A percentile compares a stretch with the other conserved stretches of the same genome.
Evolutionary conservation across 352 stramenopile genomes (phyloP).

Genomic region (Phytopythium montanum): DNA sequence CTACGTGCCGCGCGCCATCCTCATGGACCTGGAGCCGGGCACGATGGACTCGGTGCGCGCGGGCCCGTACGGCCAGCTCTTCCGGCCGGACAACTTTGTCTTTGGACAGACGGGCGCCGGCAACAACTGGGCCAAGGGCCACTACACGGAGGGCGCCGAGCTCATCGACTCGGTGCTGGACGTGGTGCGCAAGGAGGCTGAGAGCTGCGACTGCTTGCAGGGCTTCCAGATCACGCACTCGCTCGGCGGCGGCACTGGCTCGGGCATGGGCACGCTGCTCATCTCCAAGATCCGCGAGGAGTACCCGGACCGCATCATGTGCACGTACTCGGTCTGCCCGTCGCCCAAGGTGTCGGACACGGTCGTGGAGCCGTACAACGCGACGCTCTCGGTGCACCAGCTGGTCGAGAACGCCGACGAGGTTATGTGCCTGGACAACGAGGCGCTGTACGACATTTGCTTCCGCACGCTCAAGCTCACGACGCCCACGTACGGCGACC

Average conservation of each 20-base stretch:
- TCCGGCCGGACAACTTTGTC: slow-evolving; percentile 99
- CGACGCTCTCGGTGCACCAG: slow-evolving; percentile 98
- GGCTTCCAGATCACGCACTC: slow-evolving; percentile 99
- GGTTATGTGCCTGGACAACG: slow-evolving; percentile 99
- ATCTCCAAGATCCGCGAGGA: slow-evolving; percentile 99
- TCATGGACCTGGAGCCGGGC: slow-evolving; percentile 98
- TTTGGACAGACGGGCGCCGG: slow-evolving; percentile 97
- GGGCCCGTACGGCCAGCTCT: slow-evolving; percentile 96
- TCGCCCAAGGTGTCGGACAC: slow-evolving; percentile 98
- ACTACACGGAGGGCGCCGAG: slow-evolving; percentile 99
- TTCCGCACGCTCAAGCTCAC: slow-evolving; percentile 99
- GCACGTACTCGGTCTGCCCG: slow-evolving; percentile 98
- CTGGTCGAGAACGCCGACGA: slow-evolving; percentile 99
- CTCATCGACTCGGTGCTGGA: slow-evolving; percentile 98
- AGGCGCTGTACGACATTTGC: slow-evolving; percentile 99
- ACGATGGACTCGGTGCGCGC: slow-evolving; percentile 99
- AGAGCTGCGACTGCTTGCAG: slow-evolving; percentile 98
- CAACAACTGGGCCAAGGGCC: slow-evolving; percentile 99
- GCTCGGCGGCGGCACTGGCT: slow-evolving; percentile 98
- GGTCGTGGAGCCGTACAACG: slow-evolving; percentile 99
- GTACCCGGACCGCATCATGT: slow-evolving; percentile 99
- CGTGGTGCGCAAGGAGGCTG: slow-evolving; percentile 97
- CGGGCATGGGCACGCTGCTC: slow-evolving; percentile 98
- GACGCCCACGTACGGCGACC: slow-evolving; percentile 97
- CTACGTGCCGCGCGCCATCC: slow-evolving; percentile 97